Evolutionary conservation across 1,284 basidiomycete species (phyloP).

Genomic region (Austroboletus novae-zelandiae): DNA sequence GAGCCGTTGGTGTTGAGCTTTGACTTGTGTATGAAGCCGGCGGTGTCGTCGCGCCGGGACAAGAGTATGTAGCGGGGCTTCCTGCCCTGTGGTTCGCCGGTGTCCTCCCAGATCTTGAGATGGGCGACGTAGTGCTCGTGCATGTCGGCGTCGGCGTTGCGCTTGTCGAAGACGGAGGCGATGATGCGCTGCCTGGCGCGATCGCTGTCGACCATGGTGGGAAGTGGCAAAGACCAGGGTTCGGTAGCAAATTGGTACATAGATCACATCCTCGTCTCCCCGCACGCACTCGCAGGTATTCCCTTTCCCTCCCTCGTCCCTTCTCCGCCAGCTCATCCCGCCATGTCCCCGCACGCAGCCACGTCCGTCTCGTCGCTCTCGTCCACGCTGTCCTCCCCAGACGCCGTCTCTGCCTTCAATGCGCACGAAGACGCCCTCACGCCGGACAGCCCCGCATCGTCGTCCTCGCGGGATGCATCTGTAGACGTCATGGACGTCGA

Average conservation of each 20-base stretch:
- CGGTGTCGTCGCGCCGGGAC: conserved; percentile 71
- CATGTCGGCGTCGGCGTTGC: conserved; percentile 56
- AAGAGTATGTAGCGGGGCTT: conserved; percentile 88
- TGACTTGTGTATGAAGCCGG: conserved; percentile 89
- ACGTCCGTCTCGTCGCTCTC: conserved; percentile 22
- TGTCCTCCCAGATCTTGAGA: conserved; percentile 88
- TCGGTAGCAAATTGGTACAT: too few relatives aligned
- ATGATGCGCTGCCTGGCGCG: conserved; percentile 67
- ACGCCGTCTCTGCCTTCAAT: conserved; percentile 30
- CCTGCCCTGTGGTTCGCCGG: conserved; percentile 60
- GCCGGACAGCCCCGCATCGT: conserved; percentile 29
- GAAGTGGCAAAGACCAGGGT: too few relatives aligned
- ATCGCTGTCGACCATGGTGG: conserved; percentile 56
- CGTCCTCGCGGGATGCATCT: conserved; percentile 34
- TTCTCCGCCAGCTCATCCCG: conserved; percentile 1
- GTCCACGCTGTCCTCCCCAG: conserved; percentile 31
- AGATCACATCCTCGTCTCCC: too few relatives aligned
- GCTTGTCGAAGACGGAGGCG: conserved; percentile 76
- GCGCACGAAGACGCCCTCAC: conserved; percentile 29
- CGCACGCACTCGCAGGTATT: too few relatives aligned
- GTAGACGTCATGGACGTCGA: conserved; percentile 32
- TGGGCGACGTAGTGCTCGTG: conserved; percentile 83
- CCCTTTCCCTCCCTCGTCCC: too few relatives aligned
- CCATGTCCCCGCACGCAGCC: conserved; percentile 13
- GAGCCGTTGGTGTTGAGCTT: conserved; percentile 94